Evolutionary conservation across 805 yeast genomes (phyloP), one percentile per base, ranked within the genome.

Genomic region (Lachancea sp.): DNA sequence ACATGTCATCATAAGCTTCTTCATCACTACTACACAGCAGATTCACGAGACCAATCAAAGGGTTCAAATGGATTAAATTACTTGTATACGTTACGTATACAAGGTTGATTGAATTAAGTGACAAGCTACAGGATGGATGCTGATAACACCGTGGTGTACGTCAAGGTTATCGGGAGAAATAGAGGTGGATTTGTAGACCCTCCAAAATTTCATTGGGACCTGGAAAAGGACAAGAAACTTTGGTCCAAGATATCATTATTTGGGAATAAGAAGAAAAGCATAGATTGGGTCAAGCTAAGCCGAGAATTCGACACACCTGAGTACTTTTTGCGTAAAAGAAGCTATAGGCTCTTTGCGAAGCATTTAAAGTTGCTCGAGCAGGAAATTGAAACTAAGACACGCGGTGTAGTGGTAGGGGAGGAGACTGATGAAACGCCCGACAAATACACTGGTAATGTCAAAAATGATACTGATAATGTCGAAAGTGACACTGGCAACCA

Each of bases 151-250:
- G 47, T 62, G 7, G 72, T 72, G 4, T 72, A 71, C 47, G 57
- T 73, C 26, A 64, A 73, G 33, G 64, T 70, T 12, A 68, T 69
- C 20, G 65, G 67, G 5, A 55, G 62, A n/a, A 55, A 74, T 23
- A 62, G 62, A 2, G 52, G 58, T n/a, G 69, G 64, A 1, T 65
- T 68, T 36, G 53, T 42, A 3, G 74, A 70, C 43, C 74, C 76
- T 1, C 51, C 50, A 2, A 36, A 49, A 50, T 49, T 69, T 61
- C 41, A 53, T 46, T 50, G 60, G 68, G 42, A 51, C 51, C 30
- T 49, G 39, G 45, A 52, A 36, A 48, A 56, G 47, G 70, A 67
- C 48, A 45, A 44, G 12, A 54, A 49, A 25, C 52, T 67, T 21
- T 63, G 61, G 61, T 44, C 50, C 6, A 47, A 50, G 20, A 45